phyloP scores from a whole-genome alignment of 768 basidiomycete genomes.

The Suillus spraguei region DNA sequence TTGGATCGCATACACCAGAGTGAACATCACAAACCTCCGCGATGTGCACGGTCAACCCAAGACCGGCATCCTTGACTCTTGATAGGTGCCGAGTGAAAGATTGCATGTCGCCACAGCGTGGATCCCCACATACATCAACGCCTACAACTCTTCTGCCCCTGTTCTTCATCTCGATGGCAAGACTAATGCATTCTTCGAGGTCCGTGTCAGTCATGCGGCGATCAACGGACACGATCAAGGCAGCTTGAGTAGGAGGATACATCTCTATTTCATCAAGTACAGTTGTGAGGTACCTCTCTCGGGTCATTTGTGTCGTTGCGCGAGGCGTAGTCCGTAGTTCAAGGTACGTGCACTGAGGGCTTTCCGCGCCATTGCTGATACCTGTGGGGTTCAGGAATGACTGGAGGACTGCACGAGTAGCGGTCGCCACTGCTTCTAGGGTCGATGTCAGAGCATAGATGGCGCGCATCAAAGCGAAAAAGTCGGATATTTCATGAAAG shows the following conservation, averaged over 20 bases:
- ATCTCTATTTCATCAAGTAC: slow-evolving; percentile 67
- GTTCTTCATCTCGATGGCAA: slow-evolving; percentile 55
- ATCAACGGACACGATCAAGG: slow-evolving; percentile 77
- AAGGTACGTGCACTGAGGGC: slow-evolving; percentile 67
- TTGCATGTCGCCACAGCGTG: slow-evolving; percentile 57
- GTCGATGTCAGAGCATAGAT: slow-evolving; percentile 79
- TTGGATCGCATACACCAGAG: neutral
- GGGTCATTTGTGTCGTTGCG: slow-evolving; percentile 56
- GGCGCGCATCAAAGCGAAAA: slow-evolving; percentile 74
- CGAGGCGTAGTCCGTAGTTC: slow-evolving; percentile 86
- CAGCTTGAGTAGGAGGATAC: slow-evolving; percentile 53
- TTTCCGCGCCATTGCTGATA: neutral
- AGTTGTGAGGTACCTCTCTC: slow-evolving; percentile 59
- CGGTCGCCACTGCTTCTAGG: slow-evolving; percentile 52
- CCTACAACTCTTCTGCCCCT: slow-evolving; percentile 71
- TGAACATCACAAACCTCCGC: slow-evolving; percentile 62
- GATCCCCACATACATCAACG: slow-evolving; percentile 82
- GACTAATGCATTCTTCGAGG: slow-evolving; percentile 55
- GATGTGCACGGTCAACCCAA: slow-evolving; percentile 80
- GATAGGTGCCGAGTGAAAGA: slow-evolving; percentile 53
- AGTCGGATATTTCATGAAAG: slow-evolving; percentile 64
- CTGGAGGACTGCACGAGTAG: slow-evolving; percentile 64
- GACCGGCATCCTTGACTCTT: slow-evolving; percentile 56
- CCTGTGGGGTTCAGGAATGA: slow-evolving; percentile 51
- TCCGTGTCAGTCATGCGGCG: slow-evolving; percentile 58